Evolutionary conservation across 2,329 filamentous ascomycete species (phyloP).

Genomic region (Curvularia sp.): DNA sequence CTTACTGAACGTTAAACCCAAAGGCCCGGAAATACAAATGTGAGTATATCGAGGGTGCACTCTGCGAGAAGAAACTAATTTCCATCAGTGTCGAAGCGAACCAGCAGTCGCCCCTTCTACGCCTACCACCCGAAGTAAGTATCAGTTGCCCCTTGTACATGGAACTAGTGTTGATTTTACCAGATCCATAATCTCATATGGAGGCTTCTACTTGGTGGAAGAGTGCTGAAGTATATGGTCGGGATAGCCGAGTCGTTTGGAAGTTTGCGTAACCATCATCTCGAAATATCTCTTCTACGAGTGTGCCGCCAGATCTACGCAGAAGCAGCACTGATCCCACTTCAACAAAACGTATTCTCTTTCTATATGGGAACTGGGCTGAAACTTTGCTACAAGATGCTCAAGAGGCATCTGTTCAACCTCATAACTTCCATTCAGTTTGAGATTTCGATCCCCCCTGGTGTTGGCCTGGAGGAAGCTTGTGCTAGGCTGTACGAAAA

Average conservation of each 20-base stretch:
- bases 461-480: too few relatives aligned
- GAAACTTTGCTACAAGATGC: too few relatives aligned
- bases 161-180: not conserved
- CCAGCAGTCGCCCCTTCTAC: constrained; percentile 19
- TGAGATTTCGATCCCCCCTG: too few relatives aligned
- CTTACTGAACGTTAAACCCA: constrained; percentile 23
- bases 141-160: too few relatives aligned
- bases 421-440: too few relatives aligned
- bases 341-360: constrained; percentile 1
- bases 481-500: too few relatives aligned
- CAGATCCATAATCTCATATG: constrained; percentile 24
- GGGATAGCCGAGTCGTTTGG: not conserved
- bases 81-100: constrained; percentile 17
- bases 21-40: constrained; percentile 21
- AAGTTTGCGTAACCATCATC: not conserved
- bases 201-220: constrained; percentile 21
- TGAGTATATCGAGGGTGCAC: not conserved
- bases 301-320: constrained; percentile 17
- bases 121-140: constrained; percentile 19
- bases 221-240: not conserved
- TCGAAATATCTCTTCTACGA: constrained; percentile 7
- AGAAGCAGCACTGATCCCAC: not conserved
- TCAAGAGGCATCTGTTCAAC: too few relatives aligned
- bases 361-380: too few relatives aligned
- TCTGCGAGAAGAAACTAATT: constrained; percentile 1